Conservation (phyloP, 345 rosid genomes). For the Draba incana region DNA sequence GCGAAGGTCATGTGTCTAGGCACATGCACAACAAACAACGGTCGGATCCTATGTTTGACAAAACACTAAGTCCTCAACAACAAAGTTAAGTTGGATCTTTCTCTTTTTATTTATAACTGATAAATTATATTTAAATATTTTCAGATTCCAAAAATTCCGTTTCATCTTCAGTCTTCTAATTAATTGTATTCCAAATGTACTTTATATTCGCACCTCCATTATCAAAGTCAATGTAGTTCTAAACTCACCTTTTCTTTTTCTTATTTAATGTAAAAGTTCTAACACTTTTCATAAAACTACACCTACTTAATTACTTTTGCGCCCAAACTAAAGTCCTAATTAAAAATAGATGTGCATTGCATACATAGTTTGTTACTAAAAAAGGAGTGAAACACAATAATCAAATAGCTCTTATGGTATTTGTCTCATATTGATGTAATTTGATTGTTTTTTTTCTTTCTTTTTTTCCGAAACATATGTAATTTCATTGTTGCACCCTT, state of each 20-base stretch:
- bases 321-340: neutral
- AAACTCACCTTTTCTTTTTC: constrained; percentile 10
- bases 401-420: too few species aligned
- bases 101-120: constrained; percentile 36
- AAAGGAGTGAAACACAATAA: too few species aligned
- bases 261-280: constrained; percentile 20
- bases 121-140: constrained; percentile 4
- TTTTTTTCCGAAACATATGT: too few species aligned
- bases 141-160: constrained; percentile 33
- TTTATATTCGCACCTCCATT: constrained; percentile 2
- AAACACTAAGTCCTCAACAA: constrained; percentile 40
- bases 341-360: neutral
- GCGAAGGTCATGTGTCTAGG: constrained; percentile 33
- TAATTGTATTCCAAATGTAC: constrained; percentile 4
- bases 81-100: constrained; percentile 34
- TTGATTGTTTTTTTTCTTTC: too few species aligned
- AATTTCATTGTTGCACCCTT: neutral
- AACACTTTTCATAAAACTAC: constrained; percentile 1
- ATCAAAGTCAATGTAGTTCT: constrained; percentile 32
- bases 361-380: too few species aligned
- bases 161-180: constrained; percentile 11
- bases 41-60: constrained; percentile 48
- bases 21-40: constrained; percentile 47
- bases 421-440: too few species aligned
- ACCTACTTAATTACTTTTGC: neutral